Evolutionary conservation across 306 rosid genomes (phyloP).

Genomic region (Nissolia schottii): DNA sequence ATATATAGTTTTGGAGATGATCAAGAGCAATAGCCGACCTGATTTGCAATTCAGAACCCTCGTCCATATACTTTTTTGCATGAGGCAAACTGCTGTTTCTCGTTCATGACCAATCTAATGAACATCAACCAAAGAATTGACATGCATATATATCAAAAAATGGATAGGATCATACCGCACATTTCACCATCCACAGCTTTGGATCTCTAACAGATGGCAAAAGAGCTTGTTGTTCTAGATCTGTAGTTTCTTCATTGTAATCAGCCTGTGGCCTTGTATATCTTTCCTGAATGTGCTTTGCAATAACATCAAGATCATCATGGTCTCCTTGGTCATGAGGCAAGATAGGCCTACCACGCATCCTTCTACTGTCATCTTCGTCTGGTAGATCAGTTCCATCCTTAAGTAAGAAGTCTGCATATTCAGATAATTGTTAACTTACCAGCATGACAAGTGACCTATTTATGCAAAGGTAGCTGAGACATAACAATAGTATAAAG

Average conservation of each 20-base stretch:
- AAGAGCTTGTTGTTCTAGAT: constrained; percentile 94
- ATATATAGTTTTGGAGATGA: constrained; percentile 79
- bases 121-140: constrained; percentile 13
- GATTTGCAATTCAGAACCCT: constrained; percentile 84
- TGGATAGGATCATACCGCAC: constrained; percentile 66
- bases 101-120: constrained; percentile 84
- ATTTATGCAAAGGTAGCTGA: not conserved
- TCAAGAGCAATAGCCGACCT: constrained; percentile 93
- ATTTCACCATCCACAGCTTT: constrained; percentile 98
- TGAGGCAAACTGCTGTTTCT: constrained; percentile 84
- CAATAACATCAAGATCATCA: constrained; percentile 88
- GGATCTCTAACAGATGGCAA: constrained; percentile 98
- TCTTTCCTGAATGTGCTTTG: constrained; percentile 68
- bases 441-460: not conserved
- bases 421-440: constrained; percentile 14
- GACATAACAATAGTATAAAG: not conserved
- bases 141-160: not conserved
- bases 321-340: constrained; percentile 69
- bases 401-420: constrained; percentile 72
- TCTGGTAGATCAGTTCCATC: constrained; percentile 58
- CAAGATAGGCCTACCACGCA: constrained; percentile 47
- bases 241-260: constrained; percentile 83
- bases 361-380: constrained; percentile 67
- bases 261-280: constrained; percentile 58
- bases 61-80: constrained; percentile 96